Conservation (phyloP, 306 rosid genomes). For the Cucurbita maxima region DNA sequence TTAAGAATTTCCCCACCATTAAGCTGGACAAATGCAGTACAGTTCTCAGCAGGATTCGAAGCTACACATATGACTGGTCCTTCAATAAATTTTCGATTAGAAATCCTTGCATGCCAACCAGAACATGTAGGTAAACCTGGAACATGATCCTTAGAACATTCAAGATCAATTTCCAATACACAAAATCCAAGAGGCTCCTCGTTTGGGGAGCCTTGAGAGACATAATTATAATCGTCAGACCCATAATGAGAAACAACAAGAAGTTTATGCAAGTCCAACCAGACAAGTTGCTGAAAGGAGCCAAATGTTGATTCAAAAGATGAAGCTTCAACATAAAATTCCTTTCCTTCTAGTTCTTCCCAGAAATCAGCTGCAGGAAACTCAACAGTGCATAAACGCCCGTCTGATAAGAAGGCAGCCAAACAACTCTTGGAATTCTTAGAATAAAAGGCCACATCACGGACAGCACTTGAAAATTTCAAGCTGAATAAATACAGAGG, state of each 20-base stretch:
- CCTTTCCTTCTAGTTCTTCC: slow-evolving; percentile 86
- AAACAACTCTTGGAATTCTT: slow-evolving; percentile 54
- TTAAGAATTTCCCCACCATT: slow-evolving; percentile 47
- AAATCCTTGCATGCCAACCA: slow-evolving; percentile 68
- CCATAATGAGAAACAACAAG: slow-evolving; percentile 68
- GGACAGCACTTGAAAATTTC: slow-evolving; percentile 51
- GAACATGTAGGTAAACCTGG: slow-evolving; percentile 62
- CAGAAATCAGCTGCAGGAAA: slow-evolving; percentile 70
- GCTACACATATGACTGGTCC: slow-evolving; percentile 44
- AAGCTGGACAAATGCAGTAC: slow-evolving; percentile 61
- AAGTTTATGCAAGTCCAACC: slow-evolving; percentile 66
- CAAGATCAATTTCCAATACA: slow-evolving; percentile 65
- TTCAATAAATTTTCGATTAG: slow-evolving; percentile 31
- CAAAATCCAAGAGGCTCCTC: slow-evolving; percentile 40
- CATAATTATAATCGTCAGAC: slow-evolving; percentile 36
- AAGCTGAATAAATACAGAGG: slow-evolving; percentile 74
- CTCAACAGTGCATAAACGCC: slow-evolving; percentile 56
- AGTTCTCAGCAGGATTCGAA: slow-evolving; percentile 40
- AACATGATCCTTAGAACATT: slow-evolving; percentile 54
- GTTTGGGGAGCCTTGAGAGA: slow-evolving; percentile 15
- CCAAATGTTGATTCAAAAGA: slow-evolving; percentile 33
- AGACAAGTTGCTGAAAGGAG: slow-evolving; percentile 50
- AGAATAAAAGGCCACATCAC: slow-evolving; percentile 43
- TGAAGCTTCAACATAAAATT: slow-evolving; percentile 46
- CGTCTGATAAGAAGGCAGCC: slow-evolving; percentile 63